Conservation (phyloP, 306 rosid species). For the Ceratonia siliqua region DNA sequence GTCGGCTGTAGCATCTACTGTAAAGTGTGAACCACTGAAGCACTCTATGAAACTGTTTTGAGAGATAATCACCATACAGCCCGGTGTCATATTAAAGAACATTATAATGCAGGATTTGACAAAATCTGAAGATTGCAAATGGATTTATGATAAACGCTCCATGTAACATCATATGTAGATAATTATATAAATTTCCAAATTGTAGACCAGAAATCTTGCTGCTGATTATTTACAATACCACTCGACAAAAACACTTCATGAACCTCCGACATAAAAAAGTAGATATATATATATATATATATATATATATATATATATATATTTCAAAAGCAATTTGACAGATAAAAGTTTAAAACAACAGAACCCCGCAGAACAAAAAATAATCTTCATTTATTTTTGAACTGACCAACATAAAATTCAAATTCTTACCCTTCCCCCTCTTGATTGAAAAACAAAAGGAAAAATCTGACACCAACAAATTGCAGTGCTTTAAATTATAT, state of each 20-base stretch:
- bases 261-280: background rate
- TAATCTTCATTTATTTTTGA: constrained; percentile 16
- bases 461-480: constrained; percentile 12
- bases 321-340: background rate
- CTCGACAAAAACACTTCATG: background rate
- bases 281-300: background rate
- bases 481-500: constrained; percentile 21
- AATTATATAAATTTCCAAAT: background rate
- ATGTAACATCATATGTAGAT: background rate
- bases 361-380: background rate
- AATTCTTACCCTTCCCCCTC: background rate
- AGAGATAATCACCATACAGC: background rate
- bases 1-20: background rate
- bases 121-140: background rate
- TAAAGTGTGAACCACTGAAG: background rate
- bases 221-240: background rate
- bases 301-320: background rate
- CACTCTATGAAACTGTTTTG: background rate
- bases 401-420: background rate
- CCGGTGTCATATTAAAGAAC: background rate
- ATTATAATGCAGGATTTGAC: background rate
- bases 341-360: background rate
- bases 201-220: background rate
- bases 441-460: constrained; percentile 13
- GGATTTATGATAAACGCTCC: background rate